Evolutionary conservation across 2,329 filamentous ascomycete species (phyloP).

Genomic region (Clonostachys rosea): DNA sequence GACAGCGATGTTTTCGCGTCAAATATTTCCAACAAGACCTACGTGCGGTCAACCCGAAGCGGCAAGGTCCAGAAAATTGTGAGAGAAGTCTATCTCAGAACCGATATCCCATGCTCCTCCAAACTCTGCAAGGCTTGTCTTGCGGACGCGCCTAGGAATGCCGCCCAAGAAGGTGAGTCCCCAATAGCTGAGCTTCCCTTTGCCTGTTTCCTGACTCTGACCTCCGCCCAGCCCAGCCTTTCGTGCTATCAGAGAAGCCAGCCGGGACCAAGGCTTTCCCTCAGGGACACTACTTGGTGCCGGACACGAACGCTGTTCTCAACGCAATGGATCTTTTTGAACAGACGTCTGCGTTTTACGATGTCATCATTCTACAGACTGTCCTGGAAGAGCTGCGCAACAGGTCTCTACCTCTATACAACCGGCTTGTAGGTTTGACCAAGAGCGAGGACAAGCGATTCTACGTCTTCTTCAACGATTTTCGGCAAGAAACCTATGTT

Average conservation of each 20-base stretch:
- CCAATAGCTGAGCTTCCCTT: not conserved
- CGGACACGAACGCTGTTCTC: slow-evolving; percentile 92
- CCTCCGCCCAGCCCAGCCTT: slow-evolving; percentile 59
- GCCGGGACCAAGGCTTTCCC: slow-evolving; percentile 79
- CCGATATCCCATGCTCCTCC: slow-evolving; percentile 96
- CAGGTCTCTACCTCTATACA: slow-evolving; percentile 89
- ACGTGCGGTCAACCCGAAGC: slow-evolving; percentile 88
- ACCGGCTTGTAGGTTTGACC: slow-evolving; percentile 82
- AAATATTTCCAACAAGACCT: slow-evolving; percentile 92
- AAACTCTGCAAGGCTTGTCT: slow-evolving; percentile 77
- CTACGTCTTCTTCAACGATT: slow-evolving; percentile 99
- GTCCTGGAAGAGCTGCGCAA: slow-evolving; percentile 96
- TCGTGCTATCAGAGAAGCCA: slow-evolving; percentile 84
- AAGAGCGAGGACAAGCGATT: slow-evolving; percentile 97
- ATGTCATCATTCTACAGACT: slow-evolving; percentile 94
- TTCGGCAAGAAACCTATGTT: slow-evolving; percentile 87
- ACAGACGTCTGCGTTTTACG: slow-evolving; percentile 84
- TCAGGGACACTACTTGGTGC: slow-evolving; percentile 87
- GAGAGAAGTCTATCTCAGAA: slow-evolving; percentile 88
- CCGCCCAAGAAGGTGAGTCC: slow-evolving; percentile 65
- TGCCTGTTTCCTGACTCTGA: too few species aligned
- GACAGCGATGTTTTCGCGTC: slow-evolving; percentile 51
- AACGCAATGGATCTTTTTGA: slow-evolving; percentile 98
- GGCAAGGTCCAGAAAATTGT: slow-evolving; percentile 99
- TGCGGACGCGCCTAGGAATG: slow-evolving; percentile 71